phyloP scores from a whole-genome alignment of 2,329 filamentous ascomycete genomes.

The Penicillium aurantiogriseum region DNA sequence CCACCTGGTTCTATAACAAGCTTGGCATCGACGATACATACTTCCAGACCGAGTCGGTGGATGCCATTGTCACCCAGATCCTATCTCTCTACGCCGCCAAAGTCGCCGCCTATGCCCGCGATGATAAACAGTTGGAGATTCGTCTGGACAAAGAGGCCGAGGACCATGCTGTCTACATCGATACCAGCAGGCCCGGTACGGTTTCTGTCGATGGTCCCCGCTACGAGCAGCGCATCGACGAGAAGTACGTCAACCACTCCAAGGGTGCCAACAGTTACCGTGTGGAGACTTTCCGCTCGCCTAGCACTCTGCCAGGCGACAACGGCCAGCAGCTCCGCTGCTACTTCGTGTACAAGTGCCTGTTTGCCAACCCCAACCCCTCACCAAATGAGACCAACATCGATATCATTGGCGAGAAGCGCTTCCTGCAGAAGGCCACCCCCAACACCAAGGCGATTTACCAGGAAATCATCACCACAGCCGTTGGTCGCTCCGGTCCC shows the following conservation, averaged over 20 bases:
- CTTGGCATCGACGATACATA: conserved; percentile 98
- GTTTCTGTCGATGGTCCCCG: conserved; percentile 74
- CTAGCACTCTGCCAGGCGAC: conserved; percentile 70
- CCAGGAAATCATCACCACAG: conserved; percentile 84
- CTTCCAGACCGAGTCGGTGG: conserved; percentile 84
- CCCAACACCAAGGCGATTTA: conserved; percentile 95
- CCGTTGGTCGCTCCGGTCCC: conserved; percentile 80
- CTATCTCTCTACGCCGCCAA: conserved; percentile 96
- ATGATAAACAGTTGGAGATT: conserved; percentile 93
- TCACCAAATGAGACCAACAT: conserved; percentile 77
- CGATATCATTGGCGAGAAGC: conserved; percentile 86
- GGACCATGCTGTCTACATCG: conserved; percentile 97
- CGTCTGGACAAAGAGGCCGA: conserved; percentile 89
- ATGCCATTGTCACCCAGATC: conserved; percentile 89
- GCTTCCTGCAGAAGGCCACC: conserved; percentile 94
- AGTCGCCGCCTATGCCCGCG: conserved; percentile 85
- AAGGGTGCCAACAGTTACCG: conserved; percentile 74
- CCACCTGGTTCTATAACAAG: conserved; percentile 95
- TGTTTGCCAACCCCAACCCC: conserved; percentile 76
- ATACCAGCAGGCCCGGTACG: conserved; percentile 87
- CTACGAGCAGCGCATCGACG: conserved; percentile 90
- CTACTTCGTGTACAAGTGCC: conserved; percentile 98
- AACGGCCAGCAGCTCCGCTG: conserved; percentile 84
- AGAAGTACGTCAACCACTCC: conserved; percentile 87
- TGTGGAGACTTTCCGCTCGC: conserved; percentile 95